phyloP scores from a whole-genome alignment of 139 green algal genomes.

The Tetradesmus lagerheimii region DNA sequence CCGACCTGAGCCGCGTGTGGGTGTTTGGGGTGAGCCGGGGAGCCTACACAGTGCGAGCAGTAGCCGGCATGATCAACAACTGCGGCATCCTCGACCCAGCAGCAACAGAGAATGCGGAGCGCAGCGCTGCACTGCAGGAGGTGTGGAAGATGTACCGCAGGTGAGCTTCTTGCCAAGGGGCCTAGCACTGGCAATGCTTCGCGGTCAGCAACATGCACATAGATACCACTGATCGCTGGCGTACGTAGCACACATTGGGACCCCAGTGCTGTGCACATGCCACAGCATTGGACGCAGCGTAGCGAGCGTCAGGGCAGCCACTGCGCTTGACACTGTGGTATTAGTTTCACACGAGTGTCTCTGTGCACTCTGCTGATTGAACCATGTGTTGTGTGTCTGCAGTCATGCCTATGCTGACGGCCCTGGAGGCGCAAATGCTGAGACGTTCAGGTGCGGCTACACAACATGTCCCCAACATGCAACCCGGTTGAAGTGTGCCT shows the following conservation, averaged over 20 bases:
- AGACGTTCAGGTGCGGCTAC: neutral
- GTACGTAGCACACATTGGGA: no score
- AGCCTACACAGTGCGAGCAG: neutral
- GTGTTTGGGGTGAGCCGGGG: neutral
- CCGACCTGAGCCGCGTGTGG: neutral
- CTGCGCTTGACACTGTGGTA: no score
- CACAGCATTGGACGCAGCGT: no score
- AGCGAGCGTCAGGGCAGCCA: no score
- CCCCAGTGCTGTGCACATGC: no score
- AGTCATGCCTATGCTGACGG: neutral
- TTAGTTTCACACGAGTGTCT: no score
- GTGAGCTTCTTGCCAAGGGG: neutral
- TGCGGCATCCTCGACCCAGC: neutral
- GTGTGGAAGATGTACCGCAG: neutral
- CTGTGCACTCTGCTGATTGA: no score
- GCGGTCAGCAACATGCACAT: no score
- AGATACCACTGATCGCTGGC: no score
- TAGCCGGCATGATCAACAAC: conserved; percentile 1
- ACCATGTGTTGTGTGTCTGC: neutral
- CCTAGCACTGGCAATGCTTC: no score
- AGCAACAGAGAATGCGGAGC: neutral
- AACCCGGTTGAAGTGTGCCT: no score
- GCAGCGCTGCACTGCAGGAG: neutral
- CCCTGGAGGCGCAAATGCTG: neutral
- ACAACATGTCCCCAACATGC: no score